These are phyloP conservation scores for Fusarium newnesense DNA, from an alignment of 2,329 filamentous ascomycete species.

Conservation along the genomic window DNA sequence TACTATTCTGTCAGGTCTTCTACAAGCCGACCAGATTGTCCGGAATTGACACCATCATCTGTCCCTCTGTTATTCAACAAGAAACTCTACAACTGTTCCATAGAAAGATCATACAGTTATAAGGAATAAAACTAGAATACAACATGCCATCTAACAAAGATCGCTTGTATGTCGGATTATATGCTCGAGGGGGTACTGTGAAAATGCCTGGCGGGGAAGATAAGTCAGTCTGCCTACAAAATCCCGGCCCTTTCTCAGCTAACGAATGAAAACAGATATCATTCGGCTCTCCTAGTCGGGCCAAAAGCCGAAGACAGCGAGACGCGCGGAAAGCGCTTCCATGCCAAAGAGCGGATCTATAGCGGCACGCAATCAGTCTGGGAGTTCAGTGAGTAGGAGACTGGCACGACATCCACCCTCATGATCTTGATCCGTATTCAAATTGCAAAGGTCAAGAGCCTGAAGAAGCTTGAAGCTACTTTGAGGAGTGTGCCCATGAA, in stretches of 20 bases:
- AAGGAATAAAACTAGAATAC: background rate
- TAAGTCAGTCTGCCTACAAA: background rate
- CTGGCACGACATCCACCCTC: background rate
- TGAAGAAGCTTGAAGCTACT: background rate
- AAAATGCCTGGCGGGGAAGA: background rate
- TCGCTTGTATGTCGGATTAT: background rate
- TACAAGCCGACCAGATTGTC: background rate
- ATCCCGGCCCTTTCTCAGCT: background rate
- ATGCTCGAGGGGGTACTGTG: background rate
- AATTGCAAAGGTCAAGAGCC: background rate
- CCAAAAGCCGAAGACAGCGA: background rate
- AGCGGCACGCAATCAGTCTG: background rate
- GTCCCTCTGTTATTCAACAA: background rate
- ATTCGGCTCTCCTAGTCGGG: background rate
- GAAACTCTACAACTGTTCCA: rapidly evolving
- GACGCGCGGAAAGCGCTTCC: background rate
- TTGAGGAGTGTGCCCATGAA: background rate
- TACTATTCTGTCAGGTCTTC: background rate
- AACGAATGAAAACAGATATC: background rate
- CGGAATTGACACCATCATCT: rapidly evolving
- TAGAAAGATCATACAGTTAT: rapidly evolving
- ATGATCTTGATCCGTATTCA: background rate
- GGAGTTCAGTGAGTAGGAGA: background rate
- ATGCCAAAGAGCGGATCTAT: background rate
- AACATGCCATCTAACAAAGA: background rate